Evolutionary conservation across 306 rosid genomes (phyloP), one percentile per base, ranked within the genome.

Genomic region (Senna tora): DNA sequence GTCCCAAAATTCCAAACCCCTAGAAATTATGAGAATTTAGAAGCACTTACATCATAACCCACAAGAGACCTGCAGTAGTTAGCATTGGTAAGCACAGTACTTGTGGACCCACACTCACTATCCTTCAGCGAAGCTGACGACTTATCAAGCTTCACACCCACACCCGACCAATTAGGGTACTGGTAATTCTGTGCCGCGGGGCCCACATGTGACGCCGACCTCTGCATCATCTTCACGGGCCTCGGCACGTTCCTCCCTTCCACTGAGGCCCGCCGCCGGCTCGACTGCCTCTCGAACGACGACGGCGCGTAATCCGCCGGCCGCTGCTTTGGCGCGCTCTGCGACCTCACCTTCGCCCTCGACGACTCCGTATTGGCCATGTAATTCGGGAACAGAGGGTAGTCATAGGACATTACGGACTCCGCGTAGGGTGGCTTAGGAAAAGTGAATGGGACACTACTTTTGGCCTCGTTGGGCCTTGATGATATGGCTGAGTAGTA

Each of bases 301-400:
- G n/a, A n/a, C n/a, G n/a, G n/a, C n/a, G n/a, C n/a, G n/a, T n/a
- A n/a, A 28, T 94, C 99, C 0, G 65, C 46, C 0, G 94, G 97
- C 52, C 99, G 77, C 52, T 85, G 90, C 86, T 89, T 94, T 0
- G 99, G 99, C 1, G 97, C 99, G 21, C 99, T 94, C 1, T 91
- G 97, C 0, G 97, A 94, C 42, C 97, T 78, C 7, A 20, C 97
- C 67, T 91, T 94, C 16, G 99, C 99, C 67, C 78, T 87, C 16
- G 97, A 89, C 11, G 99, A 94, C 77, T 89, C 87, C 0, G 99
- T 94, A 52, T 94, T 94, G 13, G 99, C 91, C 99, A 94, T 94
- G 86, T 94, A 94, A 72, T 79, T 91, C 51, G 99, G 98, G 67
- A 63, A 91, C 49, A 89, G 33, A 32, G 86, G 95, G 66, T 79